These are phyloP conservation scores for Podosphaera fusca DNA, from an alignment of 2,329 filamentous ascomycete genomes.

Conservation along the genomic window DNA sequence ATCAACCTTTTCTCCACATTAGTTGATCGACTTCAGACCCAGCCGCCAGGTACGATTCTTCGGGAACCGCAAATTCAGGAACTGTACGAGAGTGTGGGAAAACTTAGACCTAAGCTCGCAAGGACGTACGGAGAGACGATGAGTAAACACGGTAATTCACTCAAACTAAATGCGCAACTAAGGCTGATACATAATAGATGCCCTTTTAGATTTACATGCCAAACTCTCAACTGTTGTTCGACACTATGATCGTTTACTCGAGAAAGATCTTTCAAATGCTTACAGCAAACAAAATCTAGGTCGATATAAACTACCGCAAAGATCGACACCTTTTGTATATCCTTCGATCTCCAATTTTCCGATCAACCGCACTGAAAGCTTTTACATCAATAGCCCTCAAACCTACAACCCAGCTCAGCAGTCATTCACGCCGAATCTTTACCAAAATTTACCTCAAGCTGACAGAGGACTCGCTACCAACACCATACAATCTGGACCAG, in stretches of 20 bases:
- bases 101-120: conserved; percentile 75
- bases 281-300: conserved; percentile 62
- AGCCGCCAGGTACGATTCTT: conserved; percentile 87
- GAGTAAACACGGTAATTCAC: conserved; percentile 75
- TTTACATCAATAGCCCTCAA: conserved; percentile 46
- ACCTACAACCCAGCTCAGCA: conserved; percentile 24
- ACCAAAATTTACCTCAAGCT: conserved; percentile 9
- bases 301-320: conserved; percentile 31
- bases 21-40: conserved; percentile 82
- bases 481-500: conserved; percentile 4
- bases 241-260: conserved; percentile 95
- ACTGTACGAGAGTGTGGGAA: conserved; percentile 90
- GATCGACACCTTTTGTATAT: conserved; percentile 39
- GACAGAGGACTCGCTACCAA: conserved; percentile 4
- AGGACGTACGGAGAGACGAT: conserved; percentile 95
- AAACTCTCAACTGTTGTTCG: conserved; percentile 90
- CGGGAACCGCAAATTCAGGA: conserved; percentile 95
- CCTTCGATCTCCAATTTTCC: conserved; percentile 35
- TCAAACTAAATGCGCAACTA: conserved; percentile 3
- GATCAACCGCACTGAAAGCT: conserved; percentile 44
- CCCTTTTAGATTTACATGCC: conserved; percentile 75
- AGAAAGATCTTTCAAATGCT: conserved; percentile 79
- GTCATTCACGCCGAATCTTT: conserved; percentile 18
- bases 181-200: conserved; percentile 35
- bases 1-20: conserved; percentile 90